Conservation (phyloP, 2,329 filamentous ascomycete genomes). For the Aspergillus sp. region DNA sequence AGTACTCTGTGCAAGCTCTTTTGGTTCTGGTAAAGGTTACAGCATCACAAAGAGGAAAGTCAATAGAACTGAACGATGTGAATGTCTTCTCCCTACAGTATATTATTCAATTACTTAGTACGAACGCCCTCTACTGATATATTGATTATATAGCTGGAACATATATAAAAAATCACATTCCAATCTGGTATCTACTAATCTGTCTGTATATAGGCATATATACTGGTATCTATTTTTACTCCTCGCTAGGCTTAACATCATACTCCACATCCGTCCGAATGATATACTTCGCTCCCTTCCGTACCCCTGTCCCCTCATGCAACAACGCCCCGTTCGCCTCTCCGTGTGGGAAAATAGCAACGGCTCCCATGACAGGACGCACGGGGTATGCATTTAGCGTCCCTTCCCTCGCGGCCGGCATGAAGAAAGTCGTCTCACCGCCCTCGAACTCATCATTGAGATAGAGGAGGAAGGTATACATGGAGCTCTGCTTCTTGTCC, state of each 20-base stretch:
- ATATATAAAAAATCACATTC: too few relatives aligned
- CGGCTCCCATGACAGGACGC: constrained; percentile 67
- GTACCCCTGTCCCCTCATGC: constrained; percentile 71
- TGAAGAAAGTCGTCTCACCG: constrained; percentile 71
- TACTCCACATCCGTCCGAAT: constrained; percentile 73
- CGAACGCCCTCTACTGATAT: too few relatives aligned
- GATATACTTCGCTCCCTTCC: constrained; percentile 68
- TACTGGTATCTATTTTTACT: neutral
- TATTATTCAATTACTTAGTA: too few relatives aligned
- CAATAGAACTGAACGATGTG: too few relatives aligned
- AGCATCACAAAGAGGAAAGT: too few relatives aligned
- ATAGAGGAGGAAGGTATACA: constrained; percentile 71
- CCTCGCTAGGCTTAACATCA: constrained; percentile 50
- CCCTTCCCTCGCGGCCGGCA: constrained; percentile 65
- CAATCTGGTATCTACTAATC: neutral
- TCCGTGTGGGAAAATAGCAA: constrained; percentile 70
- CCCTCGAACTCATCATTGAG: constrained; percentile 72
- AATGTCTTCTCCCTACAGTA: too few relatives aligned
- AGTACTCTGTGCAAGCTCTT: too few relatives aligned
- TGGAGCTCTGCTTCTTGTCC: constrained; percentile 62
- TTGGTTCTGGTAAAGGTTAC: too few relatives aligned
- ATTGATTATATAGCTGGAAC: too few relatives aligned
- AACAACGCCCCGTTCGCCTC: constrained; percentile 66
- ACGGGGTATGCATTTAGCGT: constrained; percentile 70
- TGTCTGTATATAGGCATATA: neutral